These are phyloP conservation scores for Mycena sp. DNA, from an alignment of 1,284 basidiomycete species.

Conservation along the genomic window DNA sequence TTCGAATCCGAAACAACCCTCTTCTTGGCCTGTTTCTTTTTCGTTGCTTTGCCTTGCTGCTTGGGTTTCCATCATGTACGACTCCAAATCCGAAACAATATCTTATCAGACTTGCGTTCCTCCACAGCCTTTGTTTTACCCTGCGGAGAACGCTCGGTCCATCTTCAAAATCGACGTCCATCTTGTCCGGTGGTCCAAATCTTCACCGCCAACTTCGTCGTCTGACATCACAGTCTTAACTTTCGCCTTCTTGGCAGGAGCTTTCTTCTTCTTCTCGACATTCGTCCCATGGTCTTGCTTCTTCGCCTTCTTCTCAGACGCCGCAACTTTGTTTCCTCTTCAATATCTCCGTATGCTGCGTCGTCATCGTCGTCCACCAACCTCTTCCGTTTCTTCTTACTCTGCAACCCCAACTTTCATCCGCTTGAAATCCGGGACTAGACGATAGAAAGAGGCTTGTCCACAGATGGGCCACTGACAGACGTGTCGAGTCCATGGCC, in stretches of 20 bases:
- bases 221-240: conserved; percentile 8
- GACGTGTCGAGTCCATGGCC: conserved; percentile 2
- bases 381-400: conserved; percentile 22
- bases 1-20: conserved; percentile 17
- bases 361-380: conserved; percentile 5
- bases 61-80: not conserved
- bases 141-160: too few relatives aligned
- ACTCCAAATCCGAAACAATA: not conserved
- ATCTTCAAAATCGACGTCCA: not conserved
- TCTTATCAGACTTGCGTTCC: not conserved
- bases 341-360: not conserved
- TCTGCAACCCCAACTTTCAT: conserved; percentile 14
- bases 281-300: not conserved
- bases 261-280: conserved; percentile 12
- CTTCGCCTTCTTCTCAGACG: conserved; percentile 21
- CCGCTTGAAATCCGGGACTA: conserved; percentile 26
- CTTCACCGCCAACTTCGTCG: not conserved
- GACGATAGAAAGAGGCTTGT: conserved; percentile 22
- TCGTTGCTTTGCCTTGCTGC: not conserved
- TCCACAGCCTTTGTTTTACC: too few relatives aligned
- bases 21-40: conserved; percentile 16
- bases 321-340: not conserved
- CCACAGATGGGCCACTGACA: not conserved
- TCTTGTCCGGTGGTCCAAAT: not conserved
- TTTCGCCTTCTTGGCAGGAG: conserved; percentile 18